A percentile compares a stretch with the other conserved stretches of the same genome.
Conservation (phyloP, 345 rosid genomes). For the Populus ilicifolia region DNA sequence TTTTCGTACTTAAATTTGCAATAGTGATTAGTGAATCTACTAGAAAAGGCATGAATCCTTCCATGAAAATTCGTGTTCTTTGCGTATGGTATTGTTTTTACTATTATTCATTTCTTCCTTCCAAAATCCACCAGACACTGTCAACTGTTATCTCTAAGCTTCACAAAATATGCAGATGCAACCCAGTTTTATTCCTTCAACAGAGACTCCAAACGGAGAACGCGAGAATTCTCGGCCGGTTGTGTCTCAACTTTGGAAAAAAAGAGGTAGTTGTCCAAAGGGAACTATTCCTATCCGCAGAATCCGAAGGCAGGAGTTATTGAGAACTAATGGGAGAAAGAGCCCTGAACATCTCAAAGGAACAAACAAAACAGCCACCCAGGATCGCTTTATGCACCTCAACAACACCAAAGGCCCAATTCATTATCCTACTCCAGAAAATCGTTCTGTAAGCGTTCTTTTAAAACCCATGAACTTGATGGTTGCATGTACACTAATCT, state of each 20-base stretch:
- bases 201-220: neutral
- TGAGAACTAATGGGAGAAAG: constrained; percentile 24
- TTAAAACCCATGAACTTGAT: neutral
- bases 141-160: neutral
- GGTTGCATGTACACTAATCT: too few relatives aligned
- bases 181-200: constrained; percentile 24
- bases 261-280: constrained; percentile 38
- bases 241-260: constrained; percentile 40
- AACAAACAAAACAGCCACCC: neutral
- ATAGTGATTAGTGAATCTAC: too few relatives aligned
- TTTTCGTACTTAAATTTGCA: too few relatives aligned
- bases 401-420: neutral
- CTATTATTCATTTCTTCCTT: neutral
- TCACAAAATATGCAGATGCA: constrained; percentile 34
- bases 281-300: constrained; percentile 53
- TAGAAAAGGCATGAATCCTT: too few relatives aligned
- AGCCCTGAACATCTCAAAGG: constrained; percentile 3
- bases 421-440: neutral
- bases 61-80: too few relatives aligned
- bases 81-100: too few relatives aligned
- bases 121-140: neutral
- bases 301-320: constrained; percentile 33
- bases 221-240: constrained; percentile 16
- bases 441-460: constrained; percentile 36
- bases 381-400: neutral